These are phyloP conservation scores for Oxytropis ochrocephala DNA, from an alignment of 306 rosid species.

Conservation along the genomic window DNA sequence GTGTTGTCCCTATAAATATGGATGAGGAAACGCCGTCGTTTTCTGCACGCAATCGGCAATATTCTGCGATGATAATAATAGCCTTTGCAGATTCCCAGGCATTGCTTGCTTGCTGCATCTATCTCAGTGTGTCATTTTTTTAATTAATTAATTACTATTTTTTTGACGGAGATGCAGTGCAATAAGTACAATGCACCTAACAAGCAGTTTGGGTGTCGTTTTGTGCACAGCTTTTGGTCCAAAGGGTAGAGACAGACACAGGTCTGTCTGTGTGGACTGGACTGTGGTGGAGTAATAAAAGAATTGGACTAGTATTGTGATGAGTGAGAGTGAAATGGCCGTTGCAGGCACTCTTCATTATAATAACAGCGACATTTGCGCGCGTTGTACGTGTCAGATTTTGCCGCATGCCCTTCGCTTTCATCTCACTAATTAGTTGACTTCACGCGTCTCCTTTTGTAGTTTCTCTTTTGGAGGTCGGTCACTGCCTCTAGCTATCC, in stretches of 20 bases:
- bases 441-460: slow-evolving; percentile 17
- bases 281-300: background rate
- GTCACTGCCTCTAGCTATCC: slow-evolving; percentile 8
- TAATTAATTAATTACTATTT: background rate
- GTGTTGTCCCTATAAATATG: background rate
- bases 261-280: too few species aligned
- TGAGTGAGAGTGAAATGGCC: slow-evolving; percentile 20
- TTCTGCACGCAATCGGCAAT: slow-evolving; percentile 2
- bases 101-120: background rate
- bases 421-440: slow-evolving; percentile 15
- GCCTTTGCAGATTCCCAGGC: slow-evolving; percentile 17
- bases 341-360: slow-evolving; percentile 31
- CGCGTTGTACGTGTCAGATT: slow-evolving; percentile 77
- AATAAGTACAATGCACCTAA: background rate
- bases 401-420: slow-evolving; percentile 48
- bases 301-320: background rate
- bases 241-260: background rate
- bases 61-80: background rate
- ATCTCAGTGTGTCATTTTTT: background rate
- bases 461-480: slow-evolving; percentile 13
- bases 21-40: slow-evolving; percentile 23
- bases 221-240: slow-evolving; percentile 15
- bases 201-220: slow-evolving; percentile 28
- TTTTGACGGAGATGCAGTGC: background rate
- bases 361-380: slow-evolving; percentile 72